phyloP scores from a whole-genome alignment of 1,139 yeast genomes.

The Kodamaea fungicola region DNA sequence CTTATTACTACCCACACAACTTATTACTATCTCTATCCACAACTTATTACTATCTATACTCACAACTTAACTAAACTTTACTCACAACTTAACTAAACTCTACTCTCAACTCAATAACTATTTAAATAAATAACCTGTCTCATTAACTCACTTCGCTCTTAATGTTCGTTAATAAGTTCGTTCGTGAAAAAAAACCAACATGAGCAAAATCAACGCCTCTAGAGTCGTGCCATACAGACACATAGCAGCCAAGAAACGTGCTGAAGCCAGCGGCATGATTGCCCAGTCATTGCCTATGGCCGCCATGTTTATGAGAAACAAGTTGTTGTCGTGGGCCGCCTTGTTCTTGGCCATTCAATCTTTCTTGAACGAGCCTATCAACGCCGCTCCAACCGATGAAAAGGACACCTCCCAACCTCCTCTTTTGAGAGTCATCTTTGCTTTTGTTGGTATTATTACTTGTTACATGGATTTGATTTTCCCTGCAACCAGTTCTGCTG shows the following conservation, averaged over 20 bases:
- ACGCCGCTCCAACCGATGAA: slow-evolving; percentile 19
- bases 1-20: too few species aligned
- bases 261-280: slow-evolving; percentile 43
- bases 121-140: too few species aligned
- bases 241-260: slow-evolving; percentile 46
- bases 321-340: slow-evolving; percentile 56
- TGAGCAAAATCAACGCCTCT: slow-evolving; percentile 36
- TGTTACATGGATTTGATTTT: slow-evolving; percentile 52
- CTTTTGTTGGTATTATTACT: slow-evolving; percentile 43
- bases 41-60: too few species aligned
- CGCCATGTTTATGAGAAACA: slow-evolving; percentile 58
- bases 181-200: slow-evolving; percentile 10
- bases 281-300: slow-evolving; percentile 68
- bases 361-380: slow-evolving; percentile 47
- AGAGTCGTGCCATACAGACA: slow-evolving; percentile 47
- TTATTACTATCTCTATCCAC: too few species aligned
- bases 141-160: background rate
- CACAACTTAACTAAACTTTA: background rate
- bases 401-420: slow-evolving; percentile 39
- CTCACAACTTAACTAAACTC: background rate
- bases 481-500: slow-evolving; percentile 33
- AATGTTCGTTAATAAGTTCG: background rate
- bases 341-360: slow-evolving; percentile 50
- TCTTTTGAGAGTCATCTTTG: slow-evolving; percentile 42
- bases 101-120: background rate